These are phyloP conservation scores for Articulospora tetracladia DNA, from an alignment of 495 filamentous ascomycete genomes.

Conservation along the genomic window DNA sequence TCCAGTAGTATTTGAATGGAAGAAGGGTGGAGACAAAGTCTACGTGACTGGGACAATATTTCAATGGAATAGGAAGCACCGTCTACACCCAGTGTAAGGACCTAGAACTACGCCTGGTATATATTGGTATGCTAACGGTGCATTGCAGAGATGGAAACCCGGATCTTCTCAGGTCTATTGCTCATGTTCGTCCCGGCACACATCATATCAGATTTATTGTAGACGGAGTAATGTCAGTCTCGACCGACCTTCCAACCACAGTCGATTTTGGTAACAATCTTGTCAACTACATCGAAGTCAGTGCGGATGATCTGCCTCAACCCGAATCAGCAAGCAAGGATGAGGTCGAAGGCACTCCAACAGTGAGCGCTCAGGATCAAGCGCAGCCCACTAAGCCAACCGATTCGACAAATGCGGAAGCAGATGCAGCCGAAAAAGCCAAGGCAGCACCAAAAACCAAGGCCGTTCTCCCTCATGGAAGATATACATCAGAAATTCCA, in stretches of 20 bases:
- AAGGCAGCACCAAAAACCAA: conserved; percentile 38
- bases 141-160: conserved; percentile 42
- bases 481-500: conserved; percentile 66
- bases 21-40: conserved; percentile 67
- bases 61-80: conserved; percentile 89
- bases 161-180: conserved; percentile 63
- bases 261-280: conserved; percentile 96
- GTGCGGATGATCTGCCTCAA: conserved; percentile 63
- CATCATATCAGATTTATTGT: conserved; percentile 97
- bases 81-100: conserved; percentile 77
- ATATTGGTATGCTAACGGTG: conserved; percentile 10
- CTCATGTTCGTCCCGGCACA: conserved; percentile 84
- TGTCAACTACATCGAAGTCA: conserved; percentile 96
- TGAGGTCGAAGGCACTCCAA: conserved; percentile 8
- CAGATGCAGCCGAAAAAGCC: conserved; percentile 18
- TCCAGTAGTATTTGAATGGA: conserved; percentile 82
- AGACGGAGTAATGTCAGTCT: conserved; percentile 86
- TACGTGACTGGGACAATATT: conserved; percentile 97
- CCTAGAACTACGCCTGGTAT: conserved; percentile 18
- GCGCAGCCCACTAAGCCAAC: not conserved
- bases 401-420: conserved; percentile 12
- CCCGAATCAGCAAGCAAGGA: conserved; percentile 22
- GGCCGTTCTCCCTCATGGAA: conserved; percentile 36
- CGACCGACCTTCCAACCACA: conserved; percentile 82
- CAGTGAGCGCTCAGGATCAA: not conserved